Conservation (phyloP, 2,329 filamentous ascomycete genomes). For the Kalaharituber pfeilii region DNA sequence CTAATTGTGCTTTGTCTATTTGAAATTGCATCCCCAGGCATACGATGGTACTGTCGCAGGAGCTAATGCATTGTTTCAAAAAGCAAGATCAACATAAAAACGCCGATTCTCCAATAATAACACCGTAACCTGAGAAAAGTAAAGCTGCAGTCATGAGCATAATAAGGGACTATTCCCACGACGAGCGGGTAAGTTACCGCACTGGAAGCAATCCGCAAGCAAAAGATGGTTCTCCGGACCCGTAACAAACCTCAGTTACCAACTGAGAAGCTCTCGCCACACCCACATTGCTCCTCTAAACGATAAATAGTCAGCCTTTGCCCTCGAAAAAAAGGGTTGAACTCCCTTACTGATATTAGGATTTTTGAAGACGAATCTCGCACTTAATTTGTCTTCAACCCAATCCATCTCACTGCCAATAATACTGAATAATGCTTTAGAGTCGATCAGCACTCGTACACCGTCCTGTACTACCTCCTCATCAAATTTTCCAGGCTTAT, state of each 20-base stretch:
- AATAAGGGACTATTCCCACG: too few species aligned
- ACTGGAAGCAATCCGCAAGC: too few species aligned
- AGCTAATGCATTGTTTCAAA: too few species aligned
- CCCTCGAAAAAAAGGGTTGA: neutral
- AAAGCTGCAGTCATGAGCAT: too few species aligned
- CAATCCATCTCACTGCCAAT: constrained; percentile 99
- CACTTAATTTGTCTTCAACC: constrained; percentile 85
- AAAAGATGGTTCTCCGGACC: too few species aligned
- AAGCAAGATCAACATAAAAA: too few species aligned
- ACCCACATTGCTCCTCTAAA: constrained; percentile 84
- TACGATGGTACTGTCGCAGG: too few species aligned
- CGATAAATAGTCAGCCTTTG: neutral
- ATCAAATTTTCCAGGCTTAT: constrained; percentile 74
- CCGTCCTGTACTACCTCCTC: constrained; percentile 91
- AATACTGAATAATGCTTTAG: constrained; percentile 92
- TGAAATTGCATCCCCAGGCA: too few species aligned
- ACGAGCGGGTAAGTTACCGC: too few species aligned
- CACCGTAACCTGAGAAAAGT: too few species aligned
- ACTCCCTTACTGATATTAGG: constrained; percentile 82
- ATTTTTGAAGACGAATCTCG: constrained; percentile 86
- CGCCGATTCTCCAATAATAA: too few species aligned
- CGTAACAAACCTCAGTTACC: constrained; percentile 1
- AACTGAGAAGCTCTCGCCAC: constrained; percentile 91
- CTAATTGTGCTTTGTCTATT: too few species aligned
- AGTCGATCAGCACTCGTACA: constrained; percentile 88